Base-by-base conservation (phyloP, 768 basidiomycete species). In the Mycena belliarum region DNA sequence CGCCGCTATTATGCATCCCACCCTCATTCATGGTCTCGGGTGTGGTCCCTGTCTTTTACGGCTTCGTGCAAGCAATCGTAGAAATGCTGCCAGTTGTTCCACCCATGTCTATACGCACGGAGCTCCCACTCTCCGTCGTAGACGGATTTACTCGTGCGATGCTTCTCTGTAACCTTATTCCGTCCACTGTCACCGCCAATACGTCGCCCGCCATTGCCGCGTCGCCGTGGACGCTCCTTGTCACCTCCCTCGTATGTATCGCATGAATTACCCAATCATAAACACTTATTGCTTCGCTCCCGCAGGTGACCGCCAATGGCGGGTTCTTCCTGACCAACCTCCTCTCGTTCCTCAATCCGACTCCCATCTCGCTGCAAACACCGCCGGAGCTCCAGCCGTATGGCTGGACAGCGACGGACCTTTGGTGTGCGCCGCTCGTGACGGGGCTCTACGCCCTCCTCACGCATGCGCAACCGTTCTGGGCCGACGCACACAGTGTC, bases 391-490 rank as follows among this genome's bases (percentile, higher is more conserved):
- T 97, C 9, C 78, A 79, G 51, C 81, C 91, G 0, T 88, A 88
- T 55, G 95, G 95, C 14, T 96, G 94, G 94, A 88, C 86, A 41
- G 84, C 86, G 23, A 81, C 84, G 0, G 95, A 96, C 68, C 70
- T 94, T 28, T 96, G 94, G 93, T 84, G 84, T 70, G 92, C 94
- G 10, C 87, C 92, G 8, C 73, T 87, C 63, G 74, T 87, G 64
- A 93, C 92, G 12, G 89, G 78, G 1, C 68, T 95, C 11, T 95
- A 91, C 68, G 86, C 93, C 51, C 81, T 86, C 55, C 79, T 95
- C 49, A 94, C 93, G 10, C 91, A 94, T 61, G 87, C 90, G 2
- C 93, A 95, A 68, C 89, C 93, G 0, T 89, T 89, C 70, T 95
- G 87, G 87, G 82, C 80, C 1, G 83, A 87, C 26, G 52, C 79